Evolutionary conservation across 148 eudicot genomes (phyloP).

Genomic region (Pharnaceum exiguum): DNA sequence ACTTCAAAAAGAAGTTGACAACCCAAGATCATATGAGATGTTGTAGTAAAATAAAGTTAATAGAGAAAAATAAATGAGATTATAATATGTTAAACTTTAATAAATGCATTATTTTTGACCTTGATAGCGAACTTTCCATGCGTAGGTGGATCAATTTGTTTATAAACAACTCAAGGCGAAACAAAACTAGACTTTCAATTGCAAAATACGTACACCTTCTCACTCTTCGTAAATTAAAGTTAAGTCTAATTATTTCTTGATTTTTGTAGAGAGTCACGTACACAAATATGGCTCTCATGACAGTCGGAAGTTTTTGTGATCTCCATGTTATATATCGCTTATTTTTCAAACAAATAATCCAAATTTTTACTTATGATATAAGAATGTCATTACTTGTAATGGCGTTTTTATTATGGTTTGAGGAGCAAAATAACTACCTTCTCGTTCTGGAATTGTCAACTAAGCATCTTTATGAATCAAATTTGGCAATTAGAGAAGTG

Average conservation of each 20-base stretch:
- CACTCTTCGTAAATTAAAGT: too few species aligned
- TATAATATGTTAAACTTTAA: too few species aligned
- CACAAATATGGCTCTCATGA: not conserved
- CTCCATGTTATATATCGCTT: conserved; percentile 6
- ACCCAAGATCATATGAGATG: too few species aligned
- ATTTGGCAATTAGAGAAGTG: not conserved
- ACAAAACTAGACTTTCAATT: too few species aligned
- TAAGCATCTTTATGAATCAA: not conserved
- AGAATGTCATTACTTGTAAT: conserved; percentile 2
- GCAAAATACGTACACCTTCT: too few species aligned
- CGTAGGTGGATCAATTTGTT: not conserved
- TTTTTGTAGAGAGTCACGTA: not conserved
- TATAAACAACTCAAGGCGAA: not conserved
- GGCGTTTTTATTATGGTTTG: conserved; percentile 17
- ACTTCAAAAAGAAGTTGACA: too few species aligned
- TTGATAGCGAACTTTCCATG: not conserved
- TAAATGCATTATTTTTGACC: too few species aligned
- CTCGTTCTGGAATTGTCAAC: not conserved
- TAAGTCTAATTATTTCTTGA: too few species aligned
- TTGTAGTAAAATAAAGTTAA: too few species aligned
- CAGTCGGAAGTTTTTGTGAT: not conserved
- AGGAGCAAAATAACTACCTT: not conserved
- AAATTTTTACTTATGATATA: conserved; percentile 1
- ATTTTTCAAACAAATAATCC: not conserved
- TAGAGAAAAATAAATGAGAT: too few species aligned